Conservation (phyloP, 495 filamentous ascomycete species). For the Aspergillus heteromorphus region DNA sequence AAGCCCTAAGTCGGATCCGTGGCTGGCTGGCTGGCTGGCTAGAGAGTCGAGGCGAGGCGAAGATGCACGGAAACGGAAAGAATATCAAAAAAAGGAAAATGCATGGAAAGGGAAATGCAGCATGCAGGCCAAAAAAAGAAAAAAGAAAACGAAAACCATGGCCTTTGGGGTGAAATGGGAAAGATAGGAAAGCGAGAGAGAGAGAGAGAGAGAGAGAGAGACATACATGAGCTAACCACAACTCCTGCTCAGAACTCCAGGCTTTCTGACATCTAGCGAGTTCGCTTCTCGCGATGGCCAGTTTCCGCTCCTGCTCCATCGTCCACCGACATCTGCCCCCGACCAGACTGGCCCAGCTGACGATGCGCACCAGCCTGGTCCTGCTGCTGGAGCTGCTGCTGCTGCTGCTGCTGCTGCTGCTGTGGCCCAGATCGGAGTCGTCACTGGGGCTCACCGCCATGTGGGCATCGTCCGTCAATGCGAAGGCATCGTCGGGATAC, state of each 20-base stretch:
- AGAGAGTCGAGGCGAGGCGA: too few relatives aligned
- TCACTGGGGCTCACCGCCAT: conserved; percentile 15
- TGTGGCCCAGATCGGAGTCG: conserved; percentile 6
- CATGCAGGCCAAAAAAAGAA: conserved; percentile 5
- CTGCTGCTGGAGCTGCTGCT: conserved; percentile 6
- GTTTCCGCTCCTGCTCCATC: conserved; percentile 28
- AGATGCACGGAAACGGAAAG: neutral
- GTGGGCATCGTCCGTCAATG: conserved; percentile 1
- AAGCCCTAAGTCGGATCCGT: conserved; percentile 1
- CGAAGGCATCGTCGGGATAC: conserved; percentile 2
- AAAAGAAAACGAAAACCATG: conserved; percentile 1
- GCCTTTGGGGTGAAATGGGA: too few relatives aligned
- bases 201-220: neutral
- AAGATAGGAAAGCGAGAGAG: too few relatives aligned
- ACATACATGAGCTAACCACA: conserved; percentile 38
- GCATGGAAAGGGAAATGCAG: neutral
- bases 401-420: conserved; percentile 5
- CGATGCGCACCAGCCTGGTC: conserved; percentile 19
- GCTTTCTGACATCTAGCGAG: conserved; percentile 37
- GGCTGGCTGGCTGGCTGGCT: too few relatives aligned
- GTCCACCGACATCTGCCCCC: conserved; percentile 32
- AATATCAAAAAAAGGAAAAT: neutral
- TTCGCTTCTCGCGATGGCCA: conserved; percentile 26
- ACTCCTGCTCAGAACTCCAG: conserved; percentile 41
- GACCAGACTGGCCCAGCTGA: conserved; percentile 35